Conservation (phyloP, 345 rosid genomes). For the Corchorus capsularis region DNA sequence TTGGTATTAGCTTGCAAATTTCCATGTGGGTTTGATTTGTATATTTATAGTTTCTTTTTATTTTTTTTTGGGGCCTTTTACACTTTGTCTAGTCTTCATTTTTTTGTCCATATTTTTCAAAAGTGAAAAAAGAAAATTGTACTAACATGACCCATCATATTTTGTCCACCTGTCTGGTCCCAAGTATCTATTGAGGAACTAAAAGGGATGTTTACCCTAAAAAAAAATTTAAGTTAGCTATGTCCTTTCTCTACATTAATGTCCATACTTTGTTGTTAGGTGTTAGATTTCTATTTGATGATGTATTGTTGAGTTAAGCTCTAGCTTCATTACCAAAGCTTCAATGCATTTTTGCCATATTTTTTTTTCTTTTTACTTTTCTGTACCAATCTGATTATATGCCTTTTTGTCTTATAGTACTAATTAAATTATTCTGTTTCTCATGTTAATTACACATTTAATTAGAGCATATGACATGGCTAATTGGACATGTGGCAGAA, state of each 20-base stretch:
- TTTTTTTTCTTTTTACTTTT: not conserved
- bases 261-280: not conserved
- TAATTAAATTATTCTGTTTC: too few relatives aligned
- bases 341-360: not conserved
- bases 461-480: not conserved
- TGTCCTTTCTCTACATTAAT: not conserved
- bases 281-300: not conserved
- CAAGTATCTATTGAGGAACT: not conserved
- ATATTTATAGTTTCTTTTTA: too few relatives aligned
- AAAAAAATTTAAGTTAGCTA: not conserved
- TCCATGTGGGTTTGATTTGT: too few relatives aligned
- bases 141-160: not conserved
- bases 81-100: not conserved
- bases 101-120: not conserved
- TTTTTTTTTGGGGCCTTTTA: too few relatives aligned
- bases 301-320: too few relatives aligned
- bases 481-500: not conserved
- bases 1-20: too few relatives aligned
- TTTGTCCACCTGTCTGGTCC: slow-evolving; percentile 15
- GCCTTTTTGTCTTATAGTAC: not conserved
- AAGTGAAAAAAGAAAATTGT: not conserved
- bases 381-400: not conserved
- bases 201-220: not conserved
- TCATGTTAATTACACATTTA: too few relatives aligned
- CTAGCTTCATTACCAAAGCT: too few relatives aligned